Evolutionary conservation across 495 filamentous ascomycete species (phyloP), one percentile per base, ranked within the genome.

Genomic region (Hypoxylon fragiforme): DNA sequence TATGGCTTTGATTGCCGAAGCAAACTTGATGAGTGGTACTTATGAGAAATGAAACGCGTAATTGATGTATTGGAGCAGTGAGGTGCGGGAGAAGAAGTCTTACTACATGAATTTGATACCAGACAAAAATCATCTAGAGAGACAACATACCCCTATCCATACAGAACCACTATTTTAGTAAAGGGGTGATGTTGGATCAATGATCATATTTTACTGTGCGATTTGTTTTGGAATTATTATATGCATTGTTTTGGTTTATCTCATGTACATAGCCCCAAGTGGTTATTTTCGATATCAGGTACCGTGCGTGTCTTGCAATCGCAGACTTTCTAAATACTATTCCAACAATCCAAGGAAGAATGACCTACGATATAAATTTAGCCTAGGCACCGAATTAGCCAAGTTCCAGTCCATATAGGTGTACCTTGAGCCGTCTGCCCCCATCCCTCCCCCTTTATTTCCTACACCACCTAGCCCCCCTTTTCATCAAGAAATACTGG

Each of bases 81-180:
- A 30, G 43, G 66, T 54, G 44, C 52, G 64, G 22, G 60, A 42
- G n/a, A n/a, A n/a, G n/a, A n/a, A 13, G 52, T 44, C 28, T 19
- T 58, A 36, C 62, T 19, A 52, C 32, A 67, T 51, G 44, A 62
- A 52, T 65, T 44, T 67, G 45, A 54, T 70, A 35, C 60, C 63
- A 62, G 35, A 44, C 40, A 26, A 14, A 19, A 22, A 30, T 40
- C 26, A 16, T 21, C 42, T 42, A 40, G 50, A 52, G 40, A 32
- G 32, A n/a, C 21, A 2, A 35, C 28, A 37, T 39, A 45, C 32
- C 58, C 44, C 48, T 39, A 41, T 16, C 24, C 31, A 43, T 38
- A 28, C 36, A 38, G 18, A 28, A 44, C 13, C 38, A 22, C 35
- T 44, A 36, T 43, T 22, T 2, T 16, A 32, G 21, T 19, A 21